Evolutionary conservation across 805 yeast genomes (phyloP), one percentile per base, ranked within the genome.

Genomic region (Hanseniaspora thailandica): DNA sequence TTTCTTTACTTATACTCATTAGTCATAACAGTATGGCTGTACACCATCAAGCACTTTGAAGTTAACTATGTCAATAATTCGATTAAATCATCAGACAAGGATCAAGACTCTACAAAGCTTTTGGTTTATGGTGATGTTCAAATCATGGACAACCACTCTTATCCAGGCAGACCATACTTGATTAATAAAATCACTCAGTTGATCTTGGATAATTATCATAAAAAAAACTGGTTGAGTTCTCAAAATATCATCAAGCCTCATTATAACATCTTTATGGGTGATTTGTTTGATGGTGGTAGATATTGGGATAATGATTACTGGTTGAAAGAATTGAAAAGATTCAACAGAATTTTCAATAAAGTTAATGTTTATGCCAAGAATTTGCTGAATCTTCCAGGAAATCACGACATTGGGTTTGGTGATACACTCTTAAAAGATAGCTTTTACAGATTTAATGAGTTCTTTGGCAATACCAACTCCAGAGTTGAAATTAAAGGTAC

Each of bases 331-430:
- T 81, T 75, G 60, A 61, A 65, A 20, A 70, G 98, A 50, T 93
- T 84, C 66, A 74, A 78, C 57, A 57, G 64, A 1, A 76, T 93
- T 4, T 90, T 85, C 65, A 82, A 84, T 6, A 69, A 71, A 55
- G 38, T 49, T 7, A 72, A 72, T 54, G 69, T 74, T n/a, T 67
- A 71, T 52, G 69, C 76, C 48, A 63, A 64, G 41, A 70, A 74
- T 2, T 59, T 71, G 19, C 64, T 70, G 71, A 69, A 73, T n/a
- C 60, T 76, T 31, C 96, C 96, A 0, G 99, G 98, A 1, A 93
- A 93, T 63, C 99, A 93, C 65, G 99, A 93, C 64, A 86, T 94
- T 58, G 99, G 99, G 0, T 90, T 84, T 68, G 96, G 93, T 28
- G 77, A 81, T 55, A 78, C 80, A 0, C 78, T 93, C 15, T 71